phyloP scores from a whole-genome alignment of 441 rosid species.

The Euphorbia celastroides region DNA sequence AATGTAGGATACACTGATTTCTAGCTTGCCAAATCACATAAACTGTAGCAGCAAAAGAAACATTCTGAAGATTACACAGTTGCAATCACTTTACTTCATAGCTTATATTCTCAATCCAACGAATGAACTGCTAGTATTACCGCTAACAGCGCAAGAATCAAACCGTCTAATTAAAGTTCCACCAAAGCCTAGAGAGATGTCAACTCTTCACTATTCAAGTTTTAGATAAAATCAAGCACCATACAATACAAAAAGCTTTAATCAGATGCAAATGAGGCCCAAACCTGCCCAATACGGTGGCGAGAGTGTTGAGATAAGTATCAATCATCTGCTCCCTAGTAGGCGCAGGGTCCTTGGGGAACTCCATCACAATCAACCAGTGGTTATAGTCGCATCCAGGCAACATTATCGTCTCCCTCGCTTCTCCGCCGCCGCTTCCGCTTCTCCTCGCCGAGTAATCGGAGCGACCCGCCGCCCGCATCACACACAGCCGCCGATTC shows the following conservation, averaged over 20 bases:
- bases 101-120: background rate
- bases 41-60: background rate
- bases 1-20: background rate
- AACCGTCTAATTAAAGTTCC: background rate
- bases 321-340: slow-evolving; percentile 97
- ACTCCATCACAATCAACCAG: slow-evolving; percentile 98
- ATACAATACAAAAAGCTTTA: background rate
- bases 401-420: slow-evolving; percentile 84
- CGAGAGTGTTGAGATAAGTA: slow-evolving; percentile 80
- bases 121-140: background rate
- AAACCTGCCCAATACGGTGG: slow-evolving; percentile 85
- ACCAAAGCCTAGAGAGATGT: slow-evolving; percentile 1
- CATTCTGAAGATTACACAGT: background rate
- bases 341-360: slow-evolving; percentile 93
- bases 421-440: slow-evolving; percentile 50
- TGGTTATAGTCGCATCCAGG: slow-evolving; percentile 95
- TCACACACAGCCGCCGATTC: slow-evolving; percentile 21
- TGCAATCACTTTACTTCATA: background rate
- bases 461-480: slow-evolving; percentile 50
- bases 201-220: background rate
- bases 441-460: slow-evolving; percentile 67
- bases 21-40: background rate
- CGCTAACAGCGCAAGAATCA: background rate
- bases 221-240: background rate
- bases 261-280: background rate